phyloP scores from a whole-genome alignment of 345 rosid genomes.

The Viola odorata region DNA sequence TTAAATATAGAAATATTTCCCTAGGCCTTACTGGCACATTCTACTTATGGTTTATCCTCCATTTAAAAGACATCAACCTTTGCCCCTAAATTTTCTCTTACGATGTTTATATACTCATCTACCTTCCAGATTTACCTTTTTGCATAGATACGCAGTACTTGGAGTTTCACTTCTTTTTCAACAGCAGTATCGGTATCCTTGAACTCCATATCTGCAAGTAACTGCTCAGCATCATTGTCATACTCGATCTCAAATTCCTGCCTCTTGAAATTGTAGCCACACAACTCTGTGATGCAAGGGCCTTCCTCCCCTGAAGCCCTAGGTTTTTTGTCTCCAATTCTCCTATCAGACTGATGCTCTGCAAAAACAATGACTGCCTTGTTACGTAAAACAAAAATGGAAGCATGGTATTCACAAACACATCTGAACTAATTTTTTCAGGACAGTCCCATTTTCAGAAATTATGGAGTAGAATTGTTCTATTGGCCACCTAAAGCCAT shows the following conservation, averaged over 20 bases:
- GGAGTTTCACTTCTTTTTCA: constrained; percentile 74
- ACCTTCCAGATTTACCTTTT: constrained; percentile 45
- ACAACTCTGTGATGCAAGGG: constrained; percentile 62
- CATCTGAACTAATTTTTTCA: too few relatives aligned
- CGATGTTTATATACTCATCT: neutral
- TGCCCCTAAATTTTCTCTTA: neutral
- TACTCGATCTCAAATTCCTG: constrained; percentile 92
- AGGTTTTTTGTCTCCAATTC: constrained; percentile 84
- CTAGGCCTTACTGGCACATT: neutral
- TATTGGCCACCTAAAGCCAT: too few relatives aligned
- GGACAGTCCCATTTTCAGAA: too few relatives aligned
- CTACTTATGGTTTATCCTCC: neutral
- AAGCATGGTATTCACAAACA: too few relatives aligned
- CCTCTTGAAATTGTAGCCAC: constrained; percentile 89
- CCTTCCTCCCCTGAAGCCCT: constrained; percentile 63
- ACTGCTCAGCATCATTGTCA: constrained; percentile 92
- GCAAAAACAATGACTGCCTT: constrained; percentile 17
- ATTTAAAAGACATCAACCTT: neutral
- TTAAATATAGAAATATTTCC: neutral
- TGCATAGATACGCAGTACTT: constrained; percentile 70
- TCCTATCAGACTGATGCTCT: constrained; percentile 70
- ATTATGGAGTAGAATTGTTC: too few relatives aligned
- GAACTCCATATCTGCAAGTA: constrained; percentile 94
- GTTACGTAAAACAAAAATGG: too few relatives aligned
- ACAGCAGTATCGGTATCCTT: constrained; percentile 65